Evolutionary conservation across 1,284 basidiomycete species (phyloP), one percentile per base, ranked within the genome.

Genomic region (Trametes hirsuta): DNA sequence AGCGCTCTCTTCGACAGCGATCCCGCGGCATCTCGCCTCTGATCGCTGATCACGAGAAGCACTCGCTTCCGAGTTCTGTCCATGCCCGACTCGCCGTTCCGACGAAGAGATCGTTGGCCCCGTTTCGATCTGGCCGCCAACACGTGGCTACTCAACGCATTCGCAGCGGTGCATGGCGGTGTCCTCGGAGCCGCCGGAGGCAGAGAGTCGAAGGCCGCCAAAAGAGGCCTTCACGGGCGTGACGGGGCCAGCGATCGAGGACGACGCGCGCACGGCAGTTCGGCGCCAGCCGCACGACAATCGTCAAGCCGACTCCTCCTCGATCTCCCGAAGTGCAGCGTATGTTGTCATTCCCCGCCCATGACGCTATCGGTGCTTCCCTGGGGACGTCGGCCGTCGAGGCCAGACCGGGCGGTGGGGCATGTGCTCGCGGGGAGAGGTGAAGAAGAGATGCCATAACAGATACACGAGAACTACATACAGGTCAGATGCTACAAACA

Each of bases 401-500:
- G 39, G 14, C 12, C 39, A 40, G 39, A 11, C n/a, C 3, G 39
- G 39, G 39, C 39, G 39, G 39, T 40, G 39, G 39, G n/a, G 39
- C 39, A 18, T 40, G 24, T 21, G 42, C 35, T 30, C 24, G 15
- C 6, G n/a, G 18, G 18, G 30, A 8, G 41, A 30, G 42, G 49
- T 51, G 44, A 41, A 30, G 24, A 47, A 47, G 39, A 10, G 40
- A n/a, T 21, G 34, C 24, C 15, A 35, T 35, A 21, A 30, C 12
- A 25, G n/a, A 47, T 49, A 47, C 52, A 51, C 21, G 25, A 37
- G 47, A 36, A 46, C 53, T 53, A 55, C 59, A 55, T 58, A 51
- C 36, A 30, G 22, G 53, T 61, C 51, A 56, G 62, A 64, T 64
- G 62, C 59, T 64, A 64, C 62, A 64, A 49, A 54, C 44, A 54